Evolutionary conservation across 495 filamentous ascomycete genomes (phyloP), one percentile per base, ranked within the genome.

Genomic region (Pseudevernia furfuracea): DNA sequence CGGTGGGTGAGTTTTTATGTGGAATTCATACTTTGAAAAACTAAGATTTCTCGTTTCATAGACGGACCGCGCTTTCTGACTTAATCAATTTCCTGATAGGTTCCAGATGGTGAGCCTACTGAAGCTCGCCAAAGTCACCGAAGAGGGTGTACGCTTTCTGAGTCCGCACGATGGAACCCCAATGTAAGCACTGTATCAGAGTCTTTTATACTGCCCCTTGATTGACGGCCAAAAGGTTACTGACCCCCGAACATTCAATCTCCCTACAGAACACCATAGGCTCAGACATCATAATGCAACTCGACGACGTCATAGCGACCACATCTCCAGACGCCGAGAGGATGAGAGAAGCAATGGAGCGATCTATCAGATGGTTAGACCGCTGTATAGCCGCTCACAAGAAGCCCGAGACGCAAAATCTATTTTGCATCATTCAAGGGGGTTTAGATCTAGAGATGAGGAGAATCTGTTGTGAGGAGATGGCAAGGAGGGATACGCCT

Each of bases 351-450:
- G 94, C 94, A 17, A 97, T 96, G 92, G 82, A 92, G 69, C 88
- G 94, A 48, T 96, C 91, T 44, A 85, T 99, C n/a, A 84, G 95
- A n/a, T 99, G 95, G 95, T 81, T 99, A 19, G 94, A 99, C 74
- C 88, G 94, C 4, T 97, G 94, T 73, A 96, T 97, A 38, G 88
- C 87, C 43, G 94, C 92, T 10, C 95, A 97, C 75, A 82, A 87
- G 74, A 87, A 93, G 59, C 91, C 90, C 0, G 84, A 86, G 63
- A 74, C 76, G 53, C 94, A 99, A 74, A 97, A 97, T 67, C 81
- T 99, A n/a, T 99, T 97, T 72, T 97, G 94, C 73, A 97, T 97
- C 69, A 96, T 99, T 59, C 94, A 99, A 75, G 94, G 94, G 65
- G 94, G 94, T 0, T 74, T 97, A 52, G 92, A 97, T 75, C 77